Percentiles rank a stretch among this genome's conserved stretches.
Evolutionary conservation across 192 early-diverging fungal genomes (phyloP).

Genomic region (Podochytrium sp.): DNA sequence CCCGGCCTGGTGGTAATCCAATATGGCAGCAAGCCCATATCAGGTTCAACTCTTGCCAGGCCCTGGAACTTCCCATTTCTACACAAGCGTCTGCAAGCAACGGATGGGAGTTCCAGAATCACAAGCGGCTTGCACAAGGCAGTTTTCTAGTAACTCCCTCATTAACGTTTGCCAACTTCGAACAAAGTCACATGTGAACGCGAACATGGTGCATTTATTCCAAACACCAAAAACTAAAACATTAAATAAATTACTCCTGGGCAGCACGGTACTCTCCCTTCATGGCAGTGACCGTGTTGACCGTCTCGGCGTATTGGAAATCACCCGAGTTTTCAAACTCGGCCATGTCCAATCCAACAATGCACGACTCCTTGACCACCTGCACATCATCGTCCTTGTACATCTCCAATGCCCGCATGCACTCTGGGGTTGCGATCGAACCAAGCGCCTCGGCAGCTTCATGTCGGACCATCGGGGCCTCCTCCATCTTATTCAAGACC

Average conservation of each 20-base stretch:
- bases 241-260: neutral
- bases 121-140: no score
- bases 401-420: slow-evolving; percentile 71
- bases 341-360: slow-evolving; percentile 95
- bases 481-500: slow-evolving; percentile 73
- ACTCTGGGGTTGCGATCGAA: slow-evolving; percentile 89
- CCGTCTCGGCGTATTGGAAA: slow-evolving; percentile 79
- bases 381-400: slow-evolving; percentile 76
- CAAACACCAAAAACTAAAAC: neutral
- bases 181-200: no score
- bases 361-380: slow-evolving; percentile 89
- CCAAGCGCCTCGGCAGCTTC: slow-evolving; percentile 97
- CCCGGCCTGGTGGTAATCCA: no score
- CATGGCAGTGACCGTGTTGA: neutral
- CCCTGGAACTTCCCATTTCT: no score
- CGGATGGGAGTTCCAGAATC: no score
- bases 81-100: no score
- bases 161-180: no score
- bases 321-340: slow-evolving; percentile 86
- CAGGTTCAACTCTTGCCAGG: no score
- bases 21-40: no score
- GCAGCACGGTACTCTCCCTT: neutral
- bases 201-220: no score
- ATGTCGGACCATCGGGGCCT: slow-evolving; percentile 93
- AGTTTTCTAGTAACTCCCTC: no score